Evolutionary conservation across 106 monocot genomes (phyloP).

Genomic region (Alisma plantagoaquatica): DNA sequence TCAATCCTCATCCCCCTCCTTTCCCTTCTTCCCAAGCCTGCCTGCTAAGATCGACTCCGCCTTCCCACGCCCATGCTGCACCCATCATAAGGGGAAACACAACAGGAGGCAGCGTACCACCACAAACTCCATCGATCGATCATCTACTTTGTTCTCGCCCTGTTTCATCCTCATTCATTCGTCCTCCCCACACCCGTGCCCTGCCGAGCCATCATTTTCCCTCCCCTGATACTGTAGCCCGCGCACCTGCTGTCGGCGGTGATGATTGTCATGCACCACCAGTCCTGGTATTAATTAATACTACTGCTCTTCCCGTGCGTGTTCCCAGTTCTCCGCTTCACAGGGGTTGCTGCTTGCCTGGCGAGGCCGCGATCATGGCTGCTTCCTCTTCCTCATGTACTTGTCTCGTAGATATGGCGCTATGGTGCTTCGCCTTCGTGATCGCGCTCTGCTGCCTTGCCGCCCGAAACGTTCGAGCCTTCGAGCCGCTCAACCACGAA

Average conservation of each 20-base stretch:
- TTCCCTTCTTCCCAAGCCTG: too few relatives aligned
- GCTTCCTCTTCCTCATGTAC: too few relatives aligned
- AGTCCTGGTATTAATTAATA: background rate
- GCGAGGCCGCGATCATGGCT: background rate
- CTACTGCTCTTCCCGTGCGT: background rate
- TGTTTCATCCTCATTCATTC: background rate
- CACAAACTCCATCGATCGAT: background rate
- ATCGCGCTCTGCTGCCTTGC: background rate
- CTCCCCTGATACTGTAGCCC: too few relatives aligned
- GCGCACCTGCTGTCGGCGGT: too few relatives aligned
- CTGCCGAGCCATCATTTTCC: too few relatives aligned
- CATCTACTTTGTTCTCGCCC: background rate
- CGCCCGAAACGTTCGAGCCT: constrained; percentile 1
- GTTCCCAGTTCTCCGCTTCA: background rate
- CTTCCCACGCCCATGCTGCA: background rate
- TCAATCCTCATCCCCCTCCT: too few relatives aligned
- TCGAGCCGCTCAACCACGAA: constrained; percentile 20
- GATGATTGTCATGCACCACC: too few relatives aligned
- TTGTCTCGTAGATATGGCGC: too few relatives aligned
- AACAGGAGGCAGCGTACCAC: background rate
- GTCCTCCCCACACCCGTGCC: too few relatives aligned
- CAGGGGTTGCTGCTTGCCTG: background rate
- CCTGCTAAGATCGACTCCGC: background rate
- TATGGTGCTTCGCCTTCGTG: too few relatives aligned
- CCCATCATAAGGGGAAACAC: background rate